phyloP scores from a whole-genome alignment of 2,329 filamentous ascomycete genomes.

The Cercospora zeina region DNA sequence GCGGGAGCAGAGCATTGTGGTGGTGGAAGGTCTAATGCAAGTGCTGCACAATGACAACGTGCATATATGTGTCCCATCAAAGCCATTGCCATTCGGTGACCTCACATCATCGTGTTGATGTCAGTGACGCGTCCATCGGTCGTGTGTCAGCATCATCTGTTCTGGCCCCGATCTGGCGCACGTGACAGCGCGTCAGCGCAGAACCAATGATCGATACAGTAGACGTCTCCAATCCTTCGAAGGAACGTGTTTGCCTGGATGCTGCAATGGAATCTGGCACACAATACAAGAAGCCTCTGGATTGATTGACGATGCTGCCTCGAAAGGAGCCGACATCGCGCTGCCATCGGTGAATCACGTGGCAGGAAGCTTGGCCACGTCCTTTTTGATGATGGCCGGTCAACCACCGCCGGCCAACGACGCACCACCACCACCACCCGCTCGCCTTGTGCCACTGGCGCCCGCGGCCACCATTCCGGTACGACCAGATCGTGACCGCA shows the following conservation, averaged over 20 bases:
- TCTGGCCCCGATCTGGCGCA: slow-evolving; percentile 1
- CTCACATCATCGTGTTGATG: slow-evolving; percentile 17
- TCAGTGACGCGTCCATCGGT: slow-evolving; percentile 14
- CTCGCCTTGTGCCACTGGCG: slow-evolving; percentile 26
- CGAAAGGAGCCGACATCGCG: not conserved
- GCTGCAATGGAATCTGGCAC: not conserved
- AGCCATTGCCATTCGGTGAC: not conserved
- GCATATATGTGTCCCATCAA: slow-evolving; percentile 7
- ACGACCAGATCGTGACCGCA: slow-evolving; percentile 14
- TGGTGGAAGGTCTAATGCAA: not conserved
- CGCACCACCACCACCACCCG: not conserved
- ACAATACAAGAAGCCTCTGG: not conserved
- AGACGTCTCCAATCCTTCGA: slow-evolving; percentile 7
- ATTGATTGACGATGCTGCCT: not conserved
- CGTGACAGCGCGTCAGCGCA: slow-evolving; percentile 3
- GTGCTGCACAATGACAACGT: slow-evolving; percentile 7
- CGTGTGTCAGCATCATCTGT: slow-evolving; percentile 7
- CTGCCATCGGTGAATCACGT: not conserved
- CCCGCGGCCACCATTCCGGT: slow-evolving; percentile 20
- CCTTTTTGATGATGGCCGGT: slow-evolving; percentile 10
- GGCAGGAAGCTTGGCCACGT: slow-evolving; percentile 16
- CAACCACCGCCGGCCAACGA: not conserved
- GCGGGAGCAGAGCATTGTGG: slow-evolving; percentile 20
- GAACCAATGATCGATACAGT: not conserved
- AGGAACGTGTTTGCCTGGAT: slow-evolving; percentile 3